phyloP scores from a whole-genome alignment of 768 basidiomycete genomes.

The Suillus discolor region DNA sequence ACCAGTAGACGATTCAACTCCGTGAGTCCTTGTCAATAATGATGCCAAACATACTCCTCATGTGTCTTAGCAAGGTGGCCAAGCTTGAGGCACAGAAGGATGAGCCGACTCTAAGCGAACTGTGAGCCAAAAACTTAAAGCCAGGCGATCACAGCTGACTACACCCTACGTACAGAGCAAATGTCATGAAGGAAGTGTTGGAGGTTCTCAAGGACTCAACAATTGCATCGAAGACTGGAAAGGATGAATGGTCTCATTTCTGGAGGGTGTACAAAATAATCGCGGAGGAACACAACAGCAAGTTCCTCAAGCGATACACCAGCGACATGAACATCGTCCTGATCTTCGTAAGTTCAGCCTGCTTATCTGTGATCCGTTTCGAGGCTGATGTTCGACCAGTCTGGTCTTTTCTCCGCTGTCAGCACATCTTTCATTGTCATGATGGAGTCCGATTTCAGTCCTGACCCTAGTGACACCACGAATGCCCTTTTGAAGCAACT shows the following conservation, averaged over 20 bases:
- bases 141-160: not conserved
- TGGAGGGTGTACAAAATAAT: slow-evolving; percentile 17
- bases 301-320: slow-evolving; percentile 18
- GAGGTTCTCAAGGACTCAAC: not conserved
- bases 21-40: not conserved
- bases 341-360: slow-evolving; percentile 20
- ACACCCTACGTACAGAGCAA: not conserved
- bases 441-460: slow-evolving; percentile 13
- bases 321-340: slow-evolving; percentile 21
- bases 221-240: not conserved
- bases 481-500: slow-evolving; percentile 15
- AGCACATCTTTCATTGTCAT: slow-evolving; percentile 13
- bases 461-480: slow-evolving; percentile 17
- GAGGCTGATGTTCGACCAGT: slow-evolving; percentile 4
- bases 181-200: not conserved
- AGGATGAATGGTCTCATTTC: slow-evolving; percentile 7
- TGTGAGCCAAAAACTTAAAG: not conserved
- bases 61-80: not conserved
- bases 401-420: slow-evolving; percentile 19
- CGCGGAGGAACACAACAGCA: slow-evolving; percentile 17
- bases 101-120: not conserved
- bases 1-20: not conserved
- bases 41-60: not conserved
- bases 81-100: not conserved
- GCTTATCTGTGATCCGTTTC: not conserved